A percentile compares a stretch with the other conserved stretches of the same genome.
Conservation (phyloP, 2,329 filamentous ascomycete genomes). For the Pseudogymnoascus sp. region DNA sequence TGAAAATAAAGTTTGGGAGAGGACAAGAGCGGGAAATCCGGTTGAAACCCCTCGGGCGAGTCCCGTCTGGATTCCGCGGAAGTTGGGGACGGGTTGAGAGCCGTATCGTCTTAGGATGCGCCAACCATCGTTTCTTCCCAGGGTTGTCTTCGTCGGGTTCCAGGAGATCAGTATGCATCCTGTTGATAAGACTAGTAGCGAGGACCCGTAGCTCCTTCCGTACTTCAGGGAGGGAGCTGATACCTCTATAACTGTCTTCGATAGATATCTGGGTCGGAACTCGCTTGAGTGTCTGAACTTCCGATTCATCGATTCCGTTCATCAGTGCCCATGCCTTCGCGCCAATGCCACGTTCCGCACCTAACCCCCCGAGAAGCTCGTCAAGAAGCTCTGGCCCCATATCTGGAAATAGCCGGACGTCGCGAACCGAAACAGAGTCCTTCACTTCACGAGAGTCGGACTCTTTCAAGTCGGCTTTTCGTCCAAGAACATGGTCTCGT, state of each 20-base stretch:
- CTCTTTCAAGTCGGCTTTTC: constrained; percentile 27
- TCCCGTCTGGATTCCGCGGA: constrained; percentile 44
- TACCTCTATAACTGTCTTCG: constrained; percentile 77
- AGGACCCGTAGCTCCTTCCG: constrained; percentile 62
- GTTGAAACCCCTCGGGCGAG: constrained; percentile 51
- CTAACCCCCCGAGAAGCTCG: constrained; percentile 60
- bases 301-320: constrained; percentile 69
- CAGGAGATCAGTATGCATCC: constrained; percentile 73
- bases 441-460: constrained; percentile 40
- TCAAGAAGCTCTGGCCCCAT: constrained; percentile 62
- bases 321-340: constrained; percentile 68
- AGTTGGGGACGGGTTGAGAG: constrained; percentile 65
- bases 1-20: constrained; percentile 69
- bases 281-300: constrained; percentile 64
- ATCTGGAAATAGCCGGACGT: constrained; percentile 55
- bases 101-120: constrained; percentile 72
- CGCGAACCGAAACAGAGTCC: constrained; percentile 54
- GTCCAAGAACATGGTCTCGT: constrained; percentile 50
- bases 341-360: constrained; percentile 65
- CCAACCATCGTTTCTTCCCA: constrained; percentile 55
- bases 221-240: constrained; percentile 59
- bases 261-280: constrained; percentile 87
- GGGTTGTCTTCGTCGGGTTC: constrained; percentile 30
- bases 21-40: constrained; percentile 70
- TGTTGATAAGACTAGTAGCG: constrained; percentile 61